Base-by-base conservation (phyloP, 2,329 filamentous ascomycete species). In the Colletotrichum abscissum region DNA sequence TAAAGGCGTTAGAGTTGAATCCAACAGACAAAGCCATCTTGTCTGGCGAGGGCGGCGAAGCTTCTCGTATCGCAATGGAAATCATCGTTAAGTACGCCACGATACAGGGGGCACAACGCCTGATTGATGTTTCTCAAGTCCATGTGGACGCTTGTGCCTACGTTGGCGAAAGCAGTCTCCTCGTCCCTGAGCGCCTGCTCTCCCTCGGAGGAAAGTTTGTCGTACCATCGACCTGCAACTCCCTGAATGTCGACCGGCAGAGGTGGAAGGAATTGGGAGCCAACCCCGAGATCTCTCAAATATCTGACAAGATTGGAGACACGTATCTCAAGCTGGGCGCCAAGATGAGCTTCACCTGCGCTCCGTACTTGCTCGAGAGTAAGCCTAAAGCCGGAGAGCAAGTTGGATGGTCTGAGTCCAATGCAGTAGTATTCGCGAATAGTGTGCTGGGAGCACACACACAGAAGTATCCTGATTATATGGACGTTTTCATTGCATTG, bases 381-480 rank as follows among this genome's bases (percentile, higher is more conserved):
- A 73, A 67, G 1, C 77, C 77, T 0, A 69, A 62, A 16, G 14
- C 62, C 0, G 85, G 83, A 4, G 82, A 86, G 14, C 78, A 86
- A 30, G 78, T 86, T 3, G 83, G 78, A 0, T 86, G 85, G 83
- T 83, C 81, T 1, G 84, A 86, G 73, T 86, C 84, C 0, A 86
- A 86, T 71, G 85, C 84, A 0, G 85, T 86, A 0, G 82, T 86
- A 0, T 86, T 80, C 69, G 84, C 84, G 1, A 87, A 87, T 55
- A 86, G 84, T 67, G 82, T 86, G 0, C 79, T 87, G 0, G 85
- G 84, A 0, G 84, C 85, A 0, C 79, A 80, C 24, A 86, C 85
- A 1, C 80, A 82, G 67, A 87, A 87, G 69, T 86, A 85, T 68
- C 85, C 85, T 0, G 84, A 86, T 63, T 84, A 83, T 46, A 78